Evolutionary conservation across 495 filamentous ascomycete genomes (phyloP).

Genomic region (Penicillium cosmopolitanum): DNA sequence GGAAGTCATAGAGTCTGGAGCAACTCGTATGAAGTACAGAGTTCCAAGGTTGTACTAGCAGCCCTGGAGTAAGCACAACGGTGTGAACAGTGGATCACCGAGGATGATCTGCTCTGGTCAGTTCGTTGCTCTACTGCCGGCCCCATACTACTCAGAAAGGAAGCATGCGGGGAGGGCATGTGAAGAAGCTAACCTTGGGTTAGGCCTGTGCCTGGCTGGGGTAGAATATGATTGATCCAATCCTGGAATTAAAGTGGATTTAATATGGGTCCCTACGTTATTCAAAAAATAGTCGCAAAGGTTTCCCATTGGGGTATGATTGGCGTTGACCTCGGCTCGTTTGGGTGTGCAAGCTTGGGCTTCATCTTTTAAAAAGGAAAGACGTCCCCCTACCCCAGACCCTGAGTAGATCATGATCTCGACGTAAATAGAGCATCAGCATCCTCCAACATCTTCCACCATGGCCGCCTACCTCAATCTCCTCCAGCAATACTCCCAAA

Average conservation of each 20-base stretch:
- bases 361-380: not conserved
- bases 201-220: not conserved
- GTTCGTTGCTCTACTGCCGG: not conserved
- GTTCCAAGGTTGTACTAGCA: no score
- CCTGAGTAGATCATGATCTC: not conserved
- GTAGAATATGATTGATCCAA: not conserved
- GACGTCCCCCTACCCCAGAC: not conserved
- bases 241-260: not conserved
- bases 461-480: constrained; percentile 34
- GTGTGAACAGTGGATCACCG: not conserved
- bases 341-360: not conserved
- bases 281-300: not conserved
- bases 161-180: not conserved
- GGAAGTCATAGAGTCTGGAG: no score
- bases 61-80: not conserved
- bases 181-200: not conserved
- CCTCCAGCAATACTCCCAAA: constrained; percentile 34
- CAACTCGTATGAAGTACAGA: no score
- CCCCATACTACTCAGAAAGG: not conserved
- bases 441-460: constrained; percentile 1
- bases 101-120: not conserved
- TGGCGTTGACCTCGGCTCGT: not conserved
- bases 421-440: not conserved
- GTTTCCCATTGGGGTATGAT: not conserved
- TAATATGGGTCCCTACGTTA: not conserved